Conservation (phyloP, 345 rosid genomes). For the Brassica incana region DNA sequence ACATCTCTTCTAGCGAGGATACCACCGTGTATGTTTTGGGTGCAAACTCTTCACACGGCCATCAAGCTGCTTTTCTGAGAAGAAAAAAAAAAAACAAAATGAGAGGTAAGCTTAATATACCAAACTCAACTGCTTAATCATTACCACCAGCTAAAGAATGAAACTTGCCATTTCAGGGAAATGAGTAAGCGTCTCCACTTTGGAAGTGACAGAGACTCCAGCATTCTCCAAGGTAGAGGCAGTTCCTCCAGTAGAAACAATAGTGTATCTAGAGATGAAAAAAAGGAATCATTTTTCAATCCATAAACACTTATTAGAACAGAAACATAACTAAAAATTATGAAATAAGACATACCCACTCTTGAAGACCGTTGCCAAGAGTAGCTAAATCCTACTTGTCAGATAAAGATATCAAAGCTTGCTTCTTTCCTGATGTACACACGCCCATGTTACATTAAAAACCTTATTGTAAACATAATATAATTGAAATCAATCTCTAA, state of each 20-base stretch:
- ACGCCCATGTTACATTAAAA: not conserved
- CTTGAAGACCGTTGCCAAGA: conserved; percentile 72
- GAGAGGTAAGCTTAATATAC: not conserved
- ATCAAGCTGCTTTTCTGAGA: conserved; percentile 71
- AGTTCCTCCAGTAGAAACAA: conserved; percentile 98
- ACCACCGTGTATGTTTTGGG: conserved; percentile 85
- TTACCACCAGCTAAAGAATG: not conserved
- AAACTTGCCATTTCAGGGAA: conserved; percentile 82
- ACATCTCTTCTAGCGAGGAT: conserved; percentile 90
- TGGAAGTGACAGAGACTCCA: conserved; percentile 74
- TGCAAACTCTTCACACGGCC: conserved; percentile 95
- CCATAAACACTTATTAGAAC: not conserved
- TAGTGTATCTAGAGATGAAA: conserved; percentile 54
- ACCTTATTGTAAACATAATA: not conserved
- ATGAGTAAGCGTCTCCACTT: conserved; percentile 78
- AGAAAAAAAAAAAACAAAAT: not conserved
- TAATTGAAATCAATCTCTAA: not conserved
- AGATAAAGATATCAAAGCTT: conserved; percentile 81
- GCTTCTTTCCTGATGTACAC: conserved; percentile 58
- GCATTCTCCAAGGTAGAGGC: conserved; percentile 73
- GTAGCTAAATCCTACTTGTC: conserved; percentile 68
- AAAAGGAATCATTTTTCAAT: not conserved
- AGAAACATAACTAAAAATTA: not conserved
- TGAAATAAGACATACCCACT: conserved; percentile 53
- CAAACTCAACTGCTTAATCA: conserved; percentile 7